Base-by-base conservation (phyloP, 805 yeast genomes). In the Saturnispora halmiae region DNA sequence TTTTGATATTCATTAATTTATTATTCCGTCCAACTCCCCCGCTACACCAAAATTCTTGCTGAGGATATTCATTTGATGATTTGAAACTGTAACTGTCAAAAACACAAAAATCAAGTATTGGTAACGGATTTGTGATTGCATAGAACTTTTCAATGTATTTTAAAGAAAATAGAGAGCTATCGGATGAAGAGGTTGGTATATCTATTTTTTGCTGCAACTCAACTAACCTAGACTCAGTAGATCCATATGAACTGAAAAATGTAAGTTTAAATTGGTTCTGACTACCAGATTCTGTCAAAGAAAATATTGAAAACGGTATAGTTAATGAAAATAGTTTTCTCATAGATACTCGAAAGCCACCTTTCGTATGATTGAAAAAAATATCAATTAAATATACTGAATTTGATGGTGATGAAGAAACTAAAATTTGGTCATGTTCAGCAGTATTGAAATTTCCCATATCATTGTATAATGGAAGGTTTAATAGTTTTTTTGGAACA, bases 21-120 rank as follows among this genome's bases (percentile, higher is more conserved):
- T 56, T 55, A 7, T 49, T 48, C 14, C 42, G 40, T 6, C 47
- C 59, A 15, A 46, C 37, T 13, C 59, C 51, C 1, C 59, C 56
- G n/a, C 51, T 37, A 27, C 53, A 46, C 65, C 65, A 60, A 4
- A 60, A 34, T 36, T 59, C 63, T 24, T 56, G 44, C 3, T 51
- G 45, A 7, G 56, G 42, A 2, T 46, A 38, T 14, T 47, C 42
- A 33, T 47, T 51, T 6, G 51, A 51, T 25, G 44, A 37, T 15
- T 44, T 51, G 3, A 51, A 35, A 18, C 40, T 31, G 2, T 46
- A 24, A 1, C 58, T 43, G 3, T 40, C 31, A 4, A 56, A 51
- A 7, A 56, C 29, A 1, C 40, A 28, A 37, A 41, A 55, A 34
- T 57, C 61, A 36, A 53, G 48, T 1, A 53, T 42, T 4, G 64